Evolutionary conservation across 805 yeast genomes (phyloP), one percentile per base, ranked within the genome.

Genomic region (Nakazawaea populi): DNA sequence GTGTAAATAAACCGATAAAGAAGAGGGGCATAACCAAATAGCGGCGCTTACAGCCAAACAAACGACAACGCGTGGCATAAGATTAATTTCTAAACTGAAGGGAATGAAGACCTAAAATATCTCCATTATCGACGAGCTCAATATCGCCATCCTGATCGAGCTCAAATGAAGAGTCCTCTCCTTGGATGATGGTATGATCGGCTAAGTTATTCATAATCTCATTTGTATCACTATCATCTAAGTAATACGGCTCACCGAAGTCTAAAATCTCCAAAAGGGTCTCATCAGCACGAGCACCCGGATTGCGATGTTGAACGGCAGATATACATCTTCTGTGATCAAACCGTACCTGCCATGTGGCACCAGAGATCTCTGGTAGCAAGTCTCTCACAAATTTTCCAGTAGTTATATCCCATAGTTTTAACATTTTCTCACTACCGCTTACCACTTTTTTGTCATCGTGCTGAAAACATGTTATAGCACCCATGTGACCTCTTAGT

Each of bases 261-360:
- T 90, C 96, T 46, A 90, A 69, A 31, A 94, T 83, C 65, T 91
- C 97, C 53, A 94, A 82, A 62, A 73, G 85, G 3, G 97, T 89
- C 55, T 75, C 76, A 8, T 79, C 79, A 39, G 77, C 81, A 50
- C 81, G 75, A 11, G 14, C 41, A 27, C 42, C 47, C 11, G 14
- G 34, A 6, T 44, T 44, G 18, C 53, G 29, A 36, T 61, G 62
- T 64, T 89, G 95, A 8, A 91, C 94, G 0, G 99, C 98, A 24
- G 96, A 92, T 38, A 92, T 88, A 62, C 97, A 87, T 47, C 90
- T 76, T 53, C 86, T 79, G 56, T 83, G 80, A 61, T 89, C 95
- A 60, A 90, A 89, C 59, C 86, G 79, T 2, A 92, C 97, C 58
- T 94, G 96, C 99, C 99, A 94, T 36, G 92, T 89, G 38, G 88